These are phyloP conservation scores for Sporothrix variecibatus DNA, from an alignment of 2,329 filamentous ascomycete genomes.

Conservation along the genomic window DNA sequence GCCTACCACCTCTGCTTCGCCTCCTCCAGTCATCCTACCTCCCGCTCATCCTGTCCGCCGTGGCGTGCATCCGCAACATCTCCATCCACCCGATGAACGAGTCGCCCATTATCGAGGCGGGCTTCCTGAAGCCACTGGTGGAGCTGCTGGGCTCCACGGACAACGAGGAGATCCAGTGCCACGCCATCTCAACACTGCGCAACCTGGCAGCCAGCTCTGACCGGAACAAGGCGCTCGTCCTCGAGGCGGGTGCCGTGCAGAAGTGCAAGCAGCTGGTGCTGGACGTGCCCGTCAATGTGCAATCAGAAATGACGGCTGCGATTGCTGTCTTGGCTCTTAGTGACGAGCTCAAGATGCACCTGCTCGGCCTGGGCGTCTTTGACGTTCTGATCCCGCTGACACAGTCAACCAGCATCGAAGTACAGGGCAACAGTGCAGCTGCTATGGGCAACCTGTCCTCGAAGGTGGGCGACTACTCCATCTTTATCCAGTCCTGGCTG, in stretches of 20 bases:
- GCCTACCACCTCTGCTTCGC: constrained; percentile 80
- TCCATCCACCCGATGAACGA: constrained; percentile 98
- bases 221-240: constrained; percentile 94
- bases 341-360: constrained; percentile 89
- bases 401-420: constrained; percentile 92
- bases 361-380: constrained; percentile 90
- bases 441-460: constrained; percentile 94
- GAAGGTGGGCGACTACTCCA: constrained; percentile 96
- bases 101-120: constrained; percentile 96
- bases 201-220: constrained; percentile 97
- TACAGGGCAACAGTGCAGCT: constrained; percentile 96
- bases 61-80: constrained; percentile 98
- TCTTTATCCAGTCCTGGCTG: constrained; percentile 92
- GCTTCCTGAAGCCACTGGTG: constrained; percentile 90
- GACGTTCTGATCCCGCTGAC: constrained; percentile 95
- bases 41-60: constrained; percentile 91
- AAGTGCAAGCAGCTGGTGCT: constrained; percentile 98
- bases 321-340: constrained; percentile 95
- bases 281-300: constrained; percentile 88
- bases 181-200: constrained; percentile 93
- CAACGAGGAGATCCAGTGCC: constrained; percentile 98
- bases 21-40: constrained; percentile 94
- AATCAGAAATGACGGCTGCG: constrained; percentile 99
- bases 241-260: constrained; percentile 94
- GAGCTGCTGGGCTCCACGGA: constrained; percentile 93